Evolutionary conservation across 257 asterid species (phyloP).

Genomic region (Petunia secreta): DNA sequence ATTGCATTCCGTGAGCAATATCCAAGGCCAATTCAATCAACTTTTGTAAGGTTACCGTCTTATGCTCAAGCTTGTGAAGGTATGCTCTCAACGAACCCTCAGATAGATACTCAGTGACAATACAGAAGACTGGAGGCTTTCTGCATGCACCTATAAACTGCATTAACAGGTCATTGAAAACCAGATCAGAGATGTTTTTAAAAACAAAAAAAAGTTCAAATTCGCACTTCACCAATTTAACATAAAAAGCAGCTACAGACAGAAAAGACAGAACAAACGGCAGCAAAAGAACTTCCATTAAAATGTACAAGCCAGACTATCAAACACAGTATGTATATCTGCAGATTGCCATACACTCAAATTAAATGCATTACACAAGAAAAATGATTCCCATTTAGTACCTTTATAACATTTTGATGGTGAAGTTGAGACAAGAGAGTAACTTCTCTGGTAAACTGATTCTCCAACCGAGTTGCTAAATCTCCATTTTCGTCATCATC

Average conservation of each 20-base stretch:
- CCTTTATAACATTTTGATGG: slow-evolving; percentile 48
- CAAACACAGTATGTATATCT: not conserved
- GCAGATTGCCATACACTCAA: slow-evolving; percentile 1
- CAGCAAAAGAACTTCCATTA: not conserved
- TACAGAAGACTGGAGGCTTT: slow-evolving; percentile 42
- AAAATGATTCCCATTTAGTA: not conserved
- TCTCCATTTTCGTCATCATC: slow-evolving; percentile 46
- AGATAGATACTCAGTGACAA: slow-evolving; percentile 44
- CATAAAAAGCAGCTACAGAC: not conserved
- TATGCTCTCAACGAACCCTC: slow-evolving; percentile 52
- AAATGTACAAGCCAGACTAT: slow-evolving; percentile 6
- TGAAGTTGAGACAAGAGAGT: slow-evolving; percentile 48
- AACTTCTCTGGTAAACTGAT: slow-evolving; percentile 46
- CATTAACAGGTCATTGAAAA: slow-evolving; percentile 19
- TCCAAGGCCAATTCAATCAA: slow-evolving; percentile 43
- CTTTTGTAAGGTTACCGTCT: slow-evolving; percentile 36
- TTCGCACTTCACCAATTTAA: not conserved
- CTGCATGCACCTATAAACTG: slow-evolving; percentile 53
- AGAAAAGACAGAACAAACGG: not conserved
- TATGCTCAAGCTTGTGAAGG: slow-evolving; percentile 49
- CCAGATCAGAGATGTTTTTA: slow-evolving; percentile 12
- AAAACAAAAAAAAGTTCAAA: not conserved
- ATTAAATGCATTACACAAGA: not conserved
- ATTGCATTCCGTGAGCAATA: slow-evolving; percentile 48
- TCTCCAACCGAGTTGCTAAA: slow-evolving; percentile 39